Evolutionary conservation across 106 monocot species (phyloP).

Genomic region (Vanilla planifolia): DNA sequence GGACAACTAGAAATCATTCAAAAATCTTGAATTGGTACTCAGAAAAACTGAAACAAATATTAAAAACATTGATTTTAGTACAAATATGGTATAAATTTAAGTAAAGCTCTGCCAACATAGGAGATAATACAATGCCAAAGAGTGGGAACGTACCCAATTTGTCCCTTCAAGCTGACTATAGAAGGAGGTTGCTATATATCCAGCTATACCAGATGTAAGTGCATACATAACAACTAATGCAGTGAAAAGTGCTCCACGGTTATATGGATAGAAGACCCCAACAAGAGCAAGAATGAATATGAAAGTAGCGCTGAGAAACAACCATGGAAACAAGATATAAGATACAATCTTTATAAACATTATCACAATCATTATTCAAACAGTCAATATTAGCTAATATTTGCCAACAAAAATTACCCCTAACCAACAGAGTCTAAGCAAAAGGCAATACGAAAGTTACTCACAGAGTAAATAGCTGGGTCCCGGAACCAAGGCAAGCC

Average conservation of each 20-base stretch:
- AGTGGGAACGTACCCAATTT: slow-evolving; percentile 39
- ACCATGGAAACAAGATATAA: neutral
- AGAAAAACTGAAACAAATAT: too few relatives aligned
- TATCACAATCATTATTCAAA: neutral
- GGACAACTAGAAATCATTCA: too few relatives aligned
- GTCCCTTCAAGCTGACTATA: slow-evolving; percentile 69
- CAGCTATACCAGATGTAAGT: slow-evolving; percentile 72
- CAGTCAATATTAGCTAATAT: too few relatives aligned
- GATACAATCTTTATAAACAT: neutral
- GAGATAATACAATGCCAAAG: too few relatives aligned
- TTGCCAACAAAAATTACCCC: too few relatives aligned
- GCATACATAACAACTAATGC: slow-evolving; percentile 74
- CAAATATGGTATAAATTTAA: too few relatives aligned
- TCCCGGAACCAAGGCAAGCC: slow-evolving; percentile 77
- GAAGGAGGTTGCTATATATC: slow-evolving; percentile 65
- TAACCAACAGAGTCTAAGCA: too few relatives aligned
- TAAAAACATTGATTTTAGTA: too few relatives aligned
- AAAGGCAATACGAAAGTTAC: slow-evolving; percentile 2
- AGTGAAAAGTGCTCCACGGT: slow-evolving; percentile 74
- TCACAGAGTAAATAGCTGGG: slow-evolving; percentile 73
- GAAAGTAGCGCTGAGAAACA: slow-evolving; percentile 42
- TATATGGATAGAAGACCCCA: slow-evolving; percentile 78
- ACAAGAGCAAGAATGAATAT: slow-evolving; percentile 63
- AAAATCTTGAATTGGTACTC: too few relatives aligned
- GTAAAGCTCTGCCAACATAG: too few relatives aligned